Evolutionary conservation across 2,329 filamentous ascomycete genomes (phyloP), one percentile per base, ranked within the genome.

Genomic region (Sclerotinia trifoliorum): DNA sequence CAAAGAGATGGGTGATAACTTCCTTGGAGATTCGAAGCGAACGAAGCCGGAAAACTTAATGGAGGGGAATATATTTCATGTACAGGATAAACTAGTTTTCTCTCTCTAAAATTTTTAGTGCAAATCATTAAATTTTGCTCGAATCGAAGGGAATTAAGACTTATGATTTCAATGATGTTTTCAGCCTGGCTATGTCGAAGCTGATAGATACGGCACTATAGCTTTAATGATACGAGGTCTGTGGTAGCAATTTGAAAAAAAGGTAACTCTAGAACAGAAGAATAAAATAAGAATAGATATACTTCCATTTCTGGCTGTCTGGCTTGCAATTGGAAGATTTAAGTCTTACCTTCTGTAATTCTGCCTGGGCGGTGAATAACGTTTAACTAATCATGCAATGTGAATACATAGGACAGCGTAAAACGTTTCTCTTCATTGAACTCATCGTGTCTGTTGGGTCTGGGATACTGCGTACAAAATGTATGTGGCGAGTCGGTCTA

Each of bases 151-250:
- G 72, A 66, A 73, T 76, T n/a, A n/a, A n/a, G n/a, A n/a, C n/a
- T 55, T 78, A 78, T 58, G 79, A 81, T 54, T 76, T 78, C 0
- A 67, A 75, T 5, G 79, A 80, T 68, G 73, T 78, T 1, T 81
- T 81, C 68, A 78, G 74, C 48, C 46, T 73, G 26, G 69, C 71
- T 24, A 56, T 71, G 87, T 74, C 71, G 32, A 39, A 66, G n/a
- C 15, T 61, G 46, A 61, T 61, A 19, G 55, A 52, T 24, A 61
- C 7, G 7, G 17, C 24, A 3, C 21, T 32, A 6, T 32, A 42
- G 35, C 5, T 17, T 57, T n/a, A 15, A 7, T 8, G 5, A 5
- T 5, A 3, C 10, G 24, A 7, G 4, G 17, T 29, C 21, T 46
- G 21, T 17, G 10, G 13, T 39, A 5, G 15, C 5, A 39, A 3